phyloP scores from a whole-genome alignment of 2,329 filamentous ascomycete species.

The Epichloe gansuensis region DNA sequence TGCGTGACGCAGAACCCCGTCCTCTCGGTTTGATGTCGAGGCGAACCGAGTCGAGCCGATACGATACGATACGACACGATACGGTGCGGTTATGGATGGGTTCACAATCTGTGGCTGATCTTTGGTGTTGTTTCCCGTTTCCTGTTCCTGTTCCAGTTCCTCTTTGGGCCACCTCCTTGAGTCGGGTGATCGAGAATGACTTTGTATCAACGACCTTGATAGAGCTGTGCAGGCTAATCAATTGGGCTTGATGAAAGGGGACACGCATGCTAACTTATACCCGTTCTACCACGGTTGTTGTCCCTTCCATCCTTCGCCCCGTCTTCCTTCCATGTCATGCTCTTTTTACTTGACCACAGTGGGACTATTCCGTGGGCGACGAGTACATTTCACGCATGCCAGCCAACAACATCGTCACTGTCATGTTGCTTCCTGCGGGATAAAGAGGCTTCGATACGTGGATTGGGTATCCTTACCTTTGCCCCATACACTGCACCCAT shows the following conservation, averaged over 20 bases:
- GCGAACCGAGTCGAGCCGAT: background rate
- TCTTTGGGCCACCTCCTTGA: background rate
- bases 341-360: conserved; percentile 13
- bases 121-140: background rate
- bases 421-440: conserved; percentile 22
- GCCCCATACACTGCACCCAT: conserved; percentile 21
- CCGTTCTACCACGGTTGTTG: conserved; percentile 14
- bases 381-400: conserved; percentile 13
- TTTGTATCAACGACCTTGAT: background rate
- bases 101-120: background rate
- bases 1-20: background rate
- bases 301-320: conserved; percentile 15
- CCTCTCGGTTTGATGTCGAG: background rate
- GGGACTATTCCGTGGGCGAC: conserved; percentile 20
- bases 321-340: conserved; percentile 8
- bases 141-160: background rate
- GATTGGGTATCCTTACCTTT: conserved; percentile 29
- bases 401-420: conserved; percentile 17
- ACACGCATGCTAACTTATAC: conserved; percentile 29
- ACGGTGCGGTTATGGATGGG: background rate
- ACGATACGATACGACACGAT: background rate
- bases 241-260: conserved; percentile 12
- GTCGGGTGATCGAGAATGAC: background rate
- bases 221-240: conserved; percentile 8
- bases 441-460: conserved; percentile 24